Evolutionary conservation across 768 basidiomycete genomes (phyloP), one percentile per base, ranked within the genome.

Genomic region (Lentinula sp.): DNA sequence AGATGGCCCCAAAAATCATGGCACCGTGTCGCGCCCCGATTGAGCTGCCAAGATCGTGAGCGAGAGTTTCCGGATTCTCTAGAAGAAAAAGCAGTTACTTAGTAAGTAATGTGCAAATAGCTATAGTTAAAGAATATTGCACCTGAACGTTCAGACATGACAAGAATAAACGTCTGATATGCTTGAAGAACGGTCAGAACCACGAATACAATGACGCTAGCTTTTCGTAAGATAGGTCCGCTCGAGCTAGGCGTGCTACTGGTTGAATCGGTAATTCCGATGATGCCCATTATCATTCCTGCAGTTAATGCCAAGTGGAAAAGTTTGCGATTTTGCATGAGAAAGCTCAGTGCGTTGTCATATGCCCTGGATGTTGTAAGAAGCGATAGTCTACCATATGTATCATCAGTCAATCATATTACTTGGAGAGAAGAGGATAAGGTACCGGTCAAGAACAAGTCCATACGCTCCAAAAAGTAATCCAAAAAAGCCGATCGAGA

Each of bases 401-500:
- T 63, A 4, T 35, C 36, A 45, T 69, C 66, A 2, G 63, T 59
- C 6, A 72, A 46, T 39, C 33, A 46, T 8, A 45, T 15, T 15
- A 13, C 13, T 10, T 33, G 4, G 2, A 52, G 2, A 39, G 23
- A 13, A 36, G 16, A 20, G n/a, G 4, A 28, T 51, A 7, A 59
- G 69, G 41, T 59, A 80, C 80, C 77, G 68, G 59, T 80, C 77
- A 15, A 77, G 62, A 6, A 78, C 75, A 2, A 80, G 70, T 0
- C 71, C 76, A 56, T 78, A 80, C 0, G 76, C 70, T 1, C 77
- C 74, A 53, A 74, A 77, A 13, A 81, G 63, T 6, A 81, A 65
- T n/a, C 74, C 76, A 43, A 78, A 75, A 65, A 77, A 81, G 3
- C 79, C 79, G 28, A 77, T 72, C 0, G 74, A 71, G 32, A 76